Evolutionary conservation across 192 early-diverging fungal species (phyloP).

Genomic region (Dispira simplex): DNA sequence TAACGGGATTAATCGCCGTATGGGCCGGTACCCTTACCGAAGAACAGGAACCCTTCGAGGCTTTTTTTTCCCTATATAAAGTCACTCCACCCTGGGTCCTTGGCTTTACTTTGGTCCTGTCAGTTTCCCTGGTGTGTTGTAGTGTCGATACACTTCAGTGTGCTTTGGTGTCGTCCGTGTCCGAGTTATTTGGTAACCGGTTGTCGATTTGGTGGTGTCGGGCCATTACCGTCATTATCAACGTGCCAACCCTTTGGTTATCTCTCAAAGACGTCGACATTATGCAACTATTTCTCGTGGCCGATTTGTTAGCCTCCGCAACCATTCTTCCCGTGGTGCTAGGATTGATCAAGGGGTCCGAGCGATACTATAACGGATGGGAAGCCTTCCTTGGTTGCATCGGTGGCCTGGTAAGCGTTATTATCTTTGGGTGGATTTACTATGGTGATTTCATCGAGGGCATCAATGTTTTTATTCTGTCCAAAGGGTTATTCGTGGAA

Average conservation of each 20-base stretch:
- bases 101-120: conserved; percentile 37
- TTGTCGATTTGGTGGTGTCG: conserved; percentile 28
- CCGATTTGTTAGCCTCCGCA: conserved; percentile 41
- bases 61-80: conserved; percentile 49
- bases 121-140: conserved; percentile 48
- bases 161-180: conserved; percentile 46
- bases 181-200: conserved; percentile 38
- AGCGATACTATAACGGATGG: conserved; percentile 31
- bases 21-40: conserved; percentile 42
- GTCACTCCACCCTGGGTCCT: conserved; percentile 40
- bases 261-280: conserved; percentile 39
- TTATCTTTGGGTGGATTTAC: conserved; percentile 32
- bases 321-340: conserved; percentile 36
- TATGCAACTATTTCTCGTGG: conserved; percentile 39
- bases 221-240: conserved; percentile 24
- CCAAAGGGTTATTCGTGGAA: conserved; percentile 28
- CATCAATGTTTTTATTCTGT: conserved; percentile 25
- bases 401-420: conserved; percentile 32
- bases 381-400: conserved; percentile 34
- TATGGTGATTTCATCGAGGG: conserved; percentile 30
- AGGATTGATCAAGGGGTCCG: conserved; percentile 24
- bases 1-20: conserved; percentile 44
- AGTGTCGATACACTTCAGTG: conserved; percentile 51
- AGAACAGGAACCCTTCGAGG: conserved; percentile 31
- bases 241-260: conserved; percentile 33